Evolutionary conservation across 495 filamentous ascomycete genomes (phyloP).

Genomic region (Rhypophila decipiens): DNA sequence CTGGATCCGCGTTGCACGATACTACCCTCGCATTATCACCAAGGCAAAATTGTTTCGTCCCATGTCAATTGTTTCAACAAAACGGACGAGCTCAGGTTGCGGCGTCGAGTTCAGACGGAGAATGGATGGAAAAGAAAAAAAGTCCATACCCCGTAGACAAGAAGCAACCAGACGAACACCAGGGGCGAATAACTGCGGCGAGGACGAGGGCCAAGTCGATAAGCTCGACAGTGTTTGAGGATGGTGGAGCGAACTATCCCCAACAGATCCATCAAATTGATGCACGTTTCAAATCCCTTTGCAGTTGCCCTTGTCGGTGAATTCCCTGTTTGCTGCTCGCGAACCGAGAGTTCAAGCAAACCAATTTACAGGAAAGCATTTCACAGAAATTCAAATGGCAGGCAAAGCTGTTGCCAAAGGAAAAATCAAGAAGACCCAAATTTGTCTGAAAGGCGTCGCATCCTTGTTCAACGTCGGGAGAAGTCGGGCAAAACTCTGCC

Average conservation of each 20-base stretch:
- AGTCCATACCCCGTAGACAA: no score
- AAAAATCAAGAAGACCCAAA: no score
- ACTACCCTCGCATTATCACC: no score
- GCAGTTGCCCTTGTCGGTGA: no score
- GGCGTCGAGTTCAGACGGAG: background rate
- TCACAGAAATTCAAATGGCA: no score
- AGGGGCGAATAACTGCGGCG: no score
- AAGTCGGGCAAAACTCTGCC: background rate
- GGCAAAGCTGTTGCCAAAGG: no score
- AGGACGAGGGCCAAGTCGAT: background rate
- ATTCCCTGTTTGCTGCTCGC: background rate
- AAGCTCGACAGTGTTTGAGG: background rate
- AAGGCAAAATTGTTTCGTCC: background rate
- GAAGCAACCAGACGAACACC: no score
- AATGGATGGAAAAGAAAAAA: no score
- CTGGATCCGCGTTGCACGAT: no score
- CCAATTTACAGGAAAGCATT: no score
- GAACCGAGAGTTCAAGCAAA: background rate
- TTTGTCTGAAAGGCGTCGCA: background rate
- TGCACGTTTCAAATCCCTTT: background rate
- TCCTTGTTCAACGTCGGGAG: background rate
- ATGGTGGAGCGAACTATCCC: background rate
- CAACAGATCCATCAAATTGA: background rate
- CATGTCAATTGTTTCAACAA: background rate
- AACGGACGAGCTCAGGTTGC: background rate